phyloP scores from a whole-genome alignment of 768 basidiomycete genomes.

The Mycena filopes region DNA sequence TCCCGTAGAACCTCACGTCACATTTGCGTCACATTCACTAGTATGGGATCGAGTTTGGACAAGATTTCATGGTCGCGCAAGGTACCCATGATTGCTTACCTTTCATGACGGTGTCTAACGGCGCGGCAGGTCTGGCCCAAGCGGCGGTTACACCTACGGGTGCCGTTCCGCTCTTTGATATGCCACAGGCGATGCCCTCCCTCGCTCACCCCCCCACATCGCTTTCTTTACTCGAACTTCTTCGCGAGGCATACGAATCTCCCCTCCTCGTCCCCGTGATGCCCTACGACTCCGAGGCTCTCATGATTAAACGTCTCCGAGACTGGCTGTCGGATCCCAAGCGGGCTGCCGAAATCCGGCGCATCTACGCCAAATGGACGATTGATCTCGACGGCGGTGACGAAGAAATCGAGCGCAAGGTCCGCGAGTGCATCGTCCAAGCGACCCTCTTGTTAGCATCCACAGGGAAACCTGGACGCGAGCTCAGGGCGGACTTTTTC shows the following conservation, averaged over 20 bases:
- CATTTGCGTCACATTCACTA: not conserved
- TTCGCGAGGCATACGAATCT: conserved; percentile 18
- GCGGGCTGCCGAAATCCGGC: conserved; percentile 1
- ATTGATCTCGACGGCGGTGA: conserved; percentile 5
- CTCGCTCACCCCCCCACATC: not conserved
- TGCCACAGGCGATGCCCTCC: not conserved
- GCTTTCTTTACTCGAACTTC: conserved; percentile 2
- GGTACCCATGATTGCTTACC: not conserved
- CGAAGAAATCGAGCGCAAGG: conserved; percentile 1
- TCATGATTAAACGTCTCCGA: not conserved
- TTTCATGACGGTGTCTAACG: not conserved
- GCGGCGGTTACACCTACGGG: conserved; percentile 4
- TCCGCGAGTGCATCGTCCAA: conserved; percentile 12
- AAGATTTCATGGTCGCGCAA: conserved; percentile 25
- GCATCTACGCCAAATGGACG: conserved; percentile 15
- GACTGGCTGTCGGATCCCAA: conserved; percentile 20
- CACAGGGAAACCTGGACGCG: not conserved
- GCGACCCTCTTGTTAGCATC: conserved; percentile 1
- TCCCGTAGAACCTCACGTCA: too few species aligned
- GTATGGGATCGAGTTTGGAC: conserved; percentile 21
- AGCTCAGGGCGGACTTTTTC: conserved; percentile 17
- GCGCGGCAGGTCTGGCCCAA: not conserved
- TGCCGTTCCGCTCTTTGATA: not conserved
- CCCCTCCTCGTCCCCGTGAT: conserved; percentile 8
- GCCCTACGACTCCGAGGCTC: conserved; percentile 1